Base-by-base conservation (phyloP, 441 rosid species). In the Adansonia gregorii region DNA sequence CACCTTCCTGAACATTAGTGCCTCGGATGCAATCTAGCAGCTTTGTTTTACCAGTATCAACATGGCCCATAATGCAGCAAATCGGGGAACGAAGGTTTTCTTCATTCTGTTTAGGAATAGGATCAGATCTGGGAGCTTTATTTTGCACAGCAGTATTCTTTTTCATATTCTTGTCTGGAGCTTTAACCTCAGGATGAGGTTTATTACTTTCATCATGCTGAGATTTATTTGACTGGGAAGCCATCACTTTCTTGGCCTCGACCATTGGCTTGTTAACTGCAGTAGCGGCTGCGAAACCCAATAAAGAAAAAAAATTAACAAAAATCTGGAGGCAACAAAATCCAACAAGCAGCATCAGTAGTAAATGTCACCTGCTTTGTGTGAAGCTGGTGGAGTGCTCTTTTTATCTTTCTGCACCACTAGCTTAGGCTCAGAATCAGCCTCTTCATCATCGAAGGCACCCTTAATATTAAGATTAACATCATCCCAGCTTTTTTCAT, bases 1-100 rank as follows among this genome's bases (percentile, higher is more conserved):
- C 99, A 78, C 98, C 99, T 91, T 96, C 98, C 88, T 94, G 99
- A 58, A 96, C 99, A 85, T 93, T 93, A 64, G 98, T 96, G 66
- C 98, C 98, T 80, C 98, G 88, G 67, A 96, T 94, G 85, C 95
- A 96, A 84, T 96, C 99, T 80, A 94, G 83, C 59, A 96, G 86
- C 89, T 96, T 96, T 31, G 99, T 96, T 86, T 96, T 96, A 78
- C 99, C 98, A 77, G 98, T 91, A 85, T 96, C 99, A 22, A 96
- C 99, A 78, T 96, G 99, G 52, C 99, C 99, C 99, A 96, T 93
- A 77, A 96, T 91, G 85, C 99, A 96, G 85, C 99, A 96, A 81
- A 94, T 94, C 54, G 97, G 98, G 65, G 99, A 96, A 0, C 99
- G 94, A 24, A 96, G 98, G 79, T 35, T 35, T 35, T 86, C 91